Evolutionary conservation across 177 flowering plant species (phyloP).

Genomic region (Tripterygium wilfordii): DNA sequence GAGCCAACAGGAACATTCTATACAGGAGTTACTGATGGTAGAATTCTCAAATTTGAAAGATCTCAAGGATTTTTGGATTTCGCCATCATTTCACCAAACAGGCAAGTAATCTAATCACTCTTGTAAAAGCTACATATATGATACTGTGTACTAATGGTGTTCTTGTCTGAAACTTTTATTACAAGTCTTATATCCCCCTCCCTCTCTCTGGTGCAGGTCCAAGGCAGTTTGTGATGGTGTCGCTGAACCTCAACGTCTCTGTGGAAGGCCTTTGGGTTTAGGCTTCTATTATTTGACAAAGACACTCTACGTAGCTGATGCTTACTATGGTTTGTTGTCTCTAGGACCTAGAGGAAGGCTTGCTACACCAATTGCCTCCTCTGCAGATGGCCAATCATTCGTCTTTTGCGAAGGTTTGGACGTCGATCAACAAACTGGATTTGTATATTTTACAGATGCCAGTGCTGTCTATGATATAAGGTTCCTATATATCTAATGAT

Average conservation of each 20-base stretch:
- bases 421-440: conserved; percentile 11
- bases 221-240: conserved; percentile 14
- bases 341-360: conserved; percentile 13
- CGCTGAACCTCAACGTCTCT: not conserved
- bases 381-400: conserved; percentile 5
- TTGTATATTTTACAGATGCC: conserved; percentile 16
- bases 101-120: too few relatives aligned
- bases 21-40: too few relatives aligned
- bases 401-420: conserved; percentile 12
- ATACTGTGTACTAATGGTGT: too few relatives aligned
- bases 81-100: too few relatives aligned
- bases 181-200: too few relatives aligned
- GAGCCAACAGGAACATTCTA: too few relatives aligned
- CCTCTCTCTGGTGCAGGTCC: conserved; percentile 10
- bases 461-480: conserved; percentile 9
- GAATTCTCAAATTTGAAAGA: too few relatives aligned
- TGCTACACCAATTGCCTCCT: conserved; percentile 4
- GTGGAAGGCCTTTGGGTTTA: conserved; percentile 17
- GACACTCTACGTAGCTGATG: conserved; percentile 17
- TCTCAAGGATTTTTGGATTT: too few relatives aligned
- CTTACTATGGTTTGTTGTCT: conserved; percentile 10
- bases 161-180: too few relatives aligned
- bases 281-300: conserved; percentile 11
- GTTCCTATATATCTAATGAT: not conserved
- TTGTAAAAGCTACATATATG: too few relatives aligned